phyloP scores from a whole-genome alignment of 345 rosid species.

The Excoecaria agallocha region DNA sequence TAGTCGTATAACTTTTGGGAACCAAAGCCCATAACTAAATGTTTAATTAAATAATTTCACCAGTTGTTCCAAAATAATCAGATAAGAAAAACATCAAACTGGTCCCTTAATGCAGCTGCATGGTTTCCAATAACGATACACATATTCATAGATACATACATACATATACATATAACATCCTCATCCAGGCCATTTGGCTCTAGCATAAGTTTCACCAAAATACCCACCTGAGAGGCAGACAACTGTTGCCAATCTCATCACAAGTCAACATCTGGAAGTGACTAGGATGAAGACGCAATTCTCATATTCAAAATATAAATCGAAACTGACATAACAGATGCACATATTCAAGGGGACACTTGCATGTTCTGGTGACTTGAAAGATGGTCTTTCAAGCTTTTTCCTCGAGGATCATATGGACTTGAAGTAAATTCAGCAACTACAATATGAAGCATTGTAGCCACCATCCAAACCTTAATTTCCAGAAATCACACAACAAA shows the following conservation, averaged over 20 bases:
- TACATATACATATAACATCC: no score
- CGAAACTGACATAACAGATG: not conserved
- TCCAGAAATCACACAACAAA: not conserved
- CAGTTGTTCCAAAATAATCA: not conserved
- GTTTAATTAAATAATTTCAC: not conserved
- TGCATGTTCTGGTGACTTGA: not conserved
- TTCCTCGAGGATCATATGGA: not conserved
- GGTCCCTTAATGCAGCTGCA: not conserved
- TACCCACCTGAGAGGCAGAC: not conserved
- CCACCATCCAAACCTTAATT: no score
- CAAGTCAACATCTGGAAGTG: not conserved
- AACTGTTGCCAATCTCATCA: not conserved
- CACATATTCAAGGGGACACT: not conserved
- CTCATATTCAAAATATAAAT: not conserved
- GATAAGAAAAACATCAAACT: not conserved
- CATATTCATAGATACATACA: no score
- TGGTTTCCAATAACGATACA: not conserved
- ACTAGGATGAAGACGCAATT: not conserved
- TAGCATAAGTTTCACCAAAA: not conserved
- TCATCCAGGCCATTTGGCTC: not conserved
- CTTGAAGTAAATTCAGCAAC: not conserved
- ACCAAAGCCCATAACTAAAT: not conserved
- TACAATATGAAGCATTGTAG: not conserved
- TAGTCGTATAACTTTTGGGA: not conserved
- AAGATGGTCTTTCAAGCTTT: constrained; percentile 1